Evolutionary conservation across 2,329 filamentous ascomycete species (phyloP), one percentile per base, ranked within the genome.

Genomic region (Diplocarpon mali): DNA sequence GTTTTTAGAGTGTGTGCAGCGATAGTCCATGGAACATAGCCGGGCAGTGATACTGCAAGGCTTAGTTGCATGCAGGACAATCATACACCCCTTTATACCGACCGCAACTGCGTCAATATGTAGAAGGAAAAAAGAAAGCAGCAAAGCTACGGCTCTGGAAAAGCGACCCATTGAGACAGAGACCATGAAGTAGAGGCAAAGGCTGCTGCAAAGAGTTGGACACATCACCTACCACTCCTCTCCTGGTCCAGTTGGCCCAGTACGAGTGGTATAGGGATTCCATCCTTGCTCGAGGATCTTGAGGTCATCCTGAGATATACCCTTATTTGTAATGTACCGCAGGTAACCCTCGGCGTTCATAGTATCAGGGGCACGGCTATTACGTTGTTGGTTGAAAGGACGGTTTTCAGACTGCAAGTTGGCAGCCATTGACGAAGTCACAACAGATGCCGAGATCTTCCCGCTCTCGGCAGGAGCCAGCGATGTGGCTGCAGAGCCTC

Each of bases 401-500:
- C 43, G 49, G 39, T 56, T 59, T 29, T 57, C 57, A 20, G 46
- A 16, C 32, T 51, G 35, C 24, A 45, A 46, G 17, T 44, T 53
- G 10, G 46, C 28, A 12, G 36, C 34, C 11, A 42, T 28, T 14
- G 30, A 39, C 12, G 38, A 24, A 32, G 28, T 38, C n/a, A 27
- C 38, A 28, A 34, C 31, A 5, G 48, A 44, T 20, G 39, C 10
- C 45, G 52, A 52, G n/a, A 42, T 13, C 16, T 12, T 16, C 2
- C 28, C 15, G 16, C 38, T 31, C 15, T 55, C 50, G 20, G 52
- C 47, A 24, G 60, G 59, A 31, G 53, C 52, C 12, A 62, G 56
- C 38, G 59, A 61, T 20, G 59, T 59, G 42, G 52, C 54, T 15
- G 61, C 60, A 38, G 56, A 56, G 27, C 59, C 61, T 31, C 54